Percentiles rank a stretch among this genome's conserved stretches.
phyloP scores from a whole-genome alignment of 192 early-diverging fungal species.

The Coemansia sp. region DNA sequence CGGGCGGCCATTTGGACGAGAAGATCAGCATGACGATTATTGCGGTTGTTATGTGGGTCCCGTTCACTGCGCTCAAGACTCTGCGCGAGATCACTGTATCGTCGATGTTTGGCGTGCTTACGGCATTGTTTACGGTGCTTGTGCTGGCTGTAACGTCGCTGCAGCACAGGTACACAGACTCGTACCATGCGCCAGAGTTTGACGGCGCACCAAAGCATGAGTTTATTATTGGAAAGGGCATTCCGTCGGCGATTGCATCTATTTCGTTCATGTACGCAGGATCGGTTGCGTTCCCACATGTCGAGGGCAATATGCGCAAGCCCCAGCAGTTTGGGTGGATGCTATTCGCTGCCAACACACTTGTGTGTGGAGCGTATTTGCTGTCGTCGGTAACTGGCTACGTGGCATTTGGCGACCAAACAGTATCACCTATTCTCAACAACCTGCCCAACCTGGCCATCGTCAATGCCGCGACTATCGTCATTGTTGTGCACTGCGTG shows the following conservation, averaged over 20 bases:
- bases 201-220: slow-evolving; percentile 44
- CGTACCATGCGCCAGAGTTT: slow-evolving; percentile 38
- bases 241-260: slow-evolving; percentile 75
- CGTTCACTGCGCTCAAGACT: slow-evolving; percentile 75
- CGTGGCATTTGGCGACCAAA: slow-evolving; percentile 66
- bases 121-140: slow-evolving; percentile 65
- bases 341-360: slow-evolving; percentile 59
- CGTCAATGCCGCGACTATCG: slow-evolving; percentile 64
- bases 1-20: slow-evolving; percentile 39
- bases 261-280: slow-evolving; percentile 85
- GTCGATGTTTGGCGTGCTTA: slow-evolving; percentile 70
- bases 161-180: slow-evolving; percentile 42
- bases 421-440: slow-evolving; percentile 68
- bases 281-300: slow-evolving; percentile 79
- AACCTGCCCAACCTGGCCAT: slow-evolving; percentile 66
- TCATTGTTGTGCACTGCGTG: slow-evolving; percentile 82
- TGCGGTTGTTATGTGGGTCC: slow-evolving; percentile 66
- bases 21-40: slow-evolving; percentile 69
- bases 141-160: slow-evolving; percentile 41
- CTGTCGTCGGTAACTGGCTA: slow-evolving; percentile 73
- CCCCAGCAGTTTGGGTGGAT: slow-evolving; percentile 70
- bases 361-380: slow-evolving; percentile 70
- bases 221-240: slow-evolving; percentile 62
- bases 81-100: slow-evolving; percentile 78
- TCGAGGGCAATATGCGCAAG: slow-evolving; percentile 78